These are phyloP conservation scores for Nothopassalora personata DNA, from an alignment of 2,329 filamentous ascomycete genomes.

Conservation along the genomic window DNA sequence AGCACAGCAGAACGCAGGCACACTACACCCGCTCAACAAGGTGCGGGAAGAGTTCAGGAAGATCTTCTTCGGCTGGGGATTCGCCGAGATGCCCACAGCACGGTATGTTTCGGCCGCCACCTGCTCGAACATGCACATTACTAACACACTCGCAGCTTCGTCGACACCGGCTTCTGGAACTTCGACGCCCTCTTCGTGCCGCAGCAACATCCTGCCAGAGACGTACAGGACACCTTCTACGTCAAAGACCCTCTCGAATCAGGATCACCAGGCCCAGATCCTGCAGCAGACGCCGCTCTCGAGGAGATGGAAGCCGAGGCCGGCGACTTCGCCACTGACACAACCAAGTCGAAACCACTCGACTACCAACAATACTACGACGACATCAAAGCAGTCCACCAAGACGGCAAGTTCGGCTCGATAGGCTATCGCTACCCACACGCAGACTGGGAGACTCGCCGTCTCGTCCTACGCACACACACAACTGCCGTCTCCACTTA, in stretches of 20 bases:
- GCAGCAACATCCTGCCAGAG: constrained; percentile 94
- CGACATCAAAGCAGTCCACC: constrained; percentile 79
- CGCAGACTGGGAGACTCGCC: constrained; percentile 78
- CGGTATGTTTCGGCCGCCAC: constrained; percentile 43
- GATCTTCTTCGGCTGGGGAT: constrained; percentile 99
- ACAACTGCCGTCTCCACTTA: constrained; percentile 89
- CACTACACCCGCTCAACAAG: constrained; percentile 67
- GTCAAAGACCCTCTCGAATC: constrained; percentile 81
- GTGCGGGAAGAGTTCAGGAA: constrained; percentile 92
- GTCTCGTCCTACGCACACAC: constrained; percentile 88
- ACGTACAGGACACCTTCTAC: constrained; percentile 98
- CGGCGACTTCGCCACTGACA: constrained; percentile 52
- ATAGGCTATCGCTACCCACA: constrained; percentile 96
- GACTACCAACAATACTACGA: constrained; percentile 85
- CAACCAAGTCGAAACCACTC: constrained; percentile 34
- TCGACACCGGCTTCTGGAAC: constrained; percentile 98
- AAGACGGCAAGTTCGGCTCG: constrained; percentile 87
- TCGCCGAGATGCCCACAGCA: constrained; percentile 95
- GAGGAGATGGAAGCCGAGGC: constrained; percentile 45
- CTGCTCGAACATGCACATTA: constrained; percentile 41
- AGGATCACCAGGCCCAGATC: constrained; percentile 59
- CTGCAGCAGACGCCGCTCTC: constrained; percentile 43
- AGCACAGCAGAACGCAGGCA: constrained; percentile 53
- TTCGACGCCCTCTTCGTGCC: constrained; percentile 96
- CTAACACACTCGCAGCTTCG: constrained; percentile 51